Conservation (phyloP, 1,139 yeast genomes). For the Suhomyces ambrosiae region DNA sequence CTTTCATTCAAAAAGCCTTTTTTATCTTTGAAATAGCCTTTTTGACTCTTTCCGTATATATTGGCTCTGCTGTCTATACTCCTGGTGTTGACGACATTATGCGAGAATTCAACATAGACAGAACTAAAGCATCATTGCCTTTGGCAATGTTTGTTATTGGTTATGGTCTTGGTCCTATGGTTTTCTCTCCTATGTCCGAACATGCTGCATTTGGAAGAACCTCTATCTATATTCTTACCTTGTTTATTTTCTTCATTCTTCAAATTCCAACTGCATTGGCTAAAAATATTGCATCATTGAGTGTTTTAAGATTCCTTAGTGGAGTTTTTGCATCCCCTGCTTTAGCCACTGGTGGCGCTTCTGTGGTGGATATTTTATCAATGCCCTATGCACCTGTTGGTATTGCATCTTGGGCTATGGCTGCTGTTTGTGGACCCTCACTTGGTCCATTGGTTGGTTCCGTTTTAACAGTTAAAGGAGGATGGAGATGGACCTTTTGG, state of each 20-base stretch:
- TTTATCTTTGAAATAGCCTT: conserved; percentile 44
- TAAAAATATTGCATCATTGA: conserved; percentile 32
- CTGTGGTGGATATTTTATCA: conserved; percentile 31
- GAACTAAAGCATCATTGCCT: conserved; percentile 34
- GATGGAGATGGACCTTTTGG: conserved; percentile 47
- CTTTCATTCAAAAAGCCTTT: conserved; percentile 36
- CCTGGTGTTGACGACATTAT: conserved; percentile 47
- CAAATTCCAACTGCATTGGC: conserved; percentile 37
- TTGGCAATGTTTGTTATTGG: conserved; percentile 42
- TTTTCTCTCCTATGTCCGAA: conserved; percentile 42
- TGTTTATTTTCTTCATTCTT: conserved; percentile 33
- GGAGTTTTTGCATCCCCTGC: conserved; percentile 42
- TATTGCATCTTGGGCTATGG: conserved; percentile 37
- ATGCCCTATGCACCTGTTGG: conserved; percentile 35
- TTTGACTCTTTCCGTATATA: conserved; percentile 56
- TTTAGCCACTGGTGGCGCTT: conserved; percentile 43
- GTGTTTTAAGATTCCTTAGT: conserved; percentile 34
- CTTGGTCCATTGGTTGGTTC: conserved; percentile 43
- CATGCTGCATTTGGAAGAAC: conserved; percentile 56
- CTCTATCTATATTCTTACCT: conserved; percentile 32
- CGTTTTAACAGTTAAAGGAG: conserved; percentile 28
- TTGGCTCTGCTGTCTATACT: conserved; percentile 63
- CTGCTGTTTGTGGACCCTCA: conserved; percentile 41
- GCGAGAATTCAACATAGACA: conserved; percentile 29
- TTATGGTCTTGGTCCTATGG: conserved; percentile 43